phyloP scores from a whole-genome alignment of 78 protist species.

The Bodo saltans region DNA sequence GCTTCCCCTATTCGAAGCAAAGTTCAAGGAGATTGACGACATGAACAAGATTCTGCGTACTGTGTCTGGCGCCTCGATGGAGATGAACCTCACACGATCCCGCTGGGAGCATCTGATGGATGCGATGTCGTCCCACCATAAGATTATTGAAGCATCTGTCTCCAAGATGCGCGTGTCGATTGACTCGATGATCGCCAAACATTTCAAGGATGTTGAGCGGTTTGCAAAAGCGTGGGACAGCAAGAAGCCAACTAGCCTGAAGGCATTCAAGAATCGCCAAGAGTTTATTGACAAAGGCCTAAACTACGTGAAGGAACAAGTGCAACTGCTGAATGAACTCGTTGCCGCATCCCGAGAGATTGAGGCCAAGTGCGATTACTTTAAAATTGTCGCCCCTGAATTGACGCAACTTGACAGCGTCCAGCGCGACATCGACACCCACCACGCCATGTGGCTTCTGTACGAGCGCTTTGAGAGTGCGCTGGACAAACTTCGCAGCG shows the following conservation, averaged over 20 bases:
- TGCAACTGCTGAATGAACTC: conserved; percentile 30
- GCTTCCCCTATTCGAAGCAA: not conserved
- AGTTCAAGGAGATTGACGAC: not conserved
- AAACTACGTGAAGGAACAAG: conserved; percentile 5
- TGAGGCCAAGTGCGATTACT: conserved; percentile 22
- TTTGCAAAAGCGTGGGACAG: conserved; percentile 30
- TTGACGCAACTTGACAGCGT: not conserved
- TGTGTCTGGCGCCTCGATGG: conserved; percentile 12
- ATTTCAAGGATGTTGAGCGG: not conserved
- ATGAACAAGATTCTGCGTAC: conserved; percentile 32
- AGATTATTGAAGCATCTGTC: not conserved
- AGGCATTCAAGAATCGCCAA: not conserved
- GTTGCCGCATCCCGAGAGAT: not conserved
- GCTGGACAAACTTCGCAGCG: conserved; percentile 6
- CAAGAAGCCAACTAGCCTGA: conserved; percentile 28
- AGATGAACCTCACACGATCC: not conserved
- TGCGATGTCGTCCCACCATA: not conserved
- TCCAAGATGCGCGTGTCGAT: not conserved
- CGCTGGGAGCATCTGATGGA: not conserved
- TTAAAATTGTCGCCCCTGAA: not conserved
- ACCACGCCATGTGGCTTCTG: conserved; percentile 12
- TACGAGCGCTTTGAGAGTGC: conserved; percentile 31
- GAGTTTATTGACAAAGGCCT: not conserved
- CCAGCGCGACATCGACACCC: not conserved
- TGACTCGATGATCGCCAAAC: not conserved